Base-by-base conservation (phyloP, 192 early-diverging fungal genomes). In the Umbelopsis sp. region DNA sequence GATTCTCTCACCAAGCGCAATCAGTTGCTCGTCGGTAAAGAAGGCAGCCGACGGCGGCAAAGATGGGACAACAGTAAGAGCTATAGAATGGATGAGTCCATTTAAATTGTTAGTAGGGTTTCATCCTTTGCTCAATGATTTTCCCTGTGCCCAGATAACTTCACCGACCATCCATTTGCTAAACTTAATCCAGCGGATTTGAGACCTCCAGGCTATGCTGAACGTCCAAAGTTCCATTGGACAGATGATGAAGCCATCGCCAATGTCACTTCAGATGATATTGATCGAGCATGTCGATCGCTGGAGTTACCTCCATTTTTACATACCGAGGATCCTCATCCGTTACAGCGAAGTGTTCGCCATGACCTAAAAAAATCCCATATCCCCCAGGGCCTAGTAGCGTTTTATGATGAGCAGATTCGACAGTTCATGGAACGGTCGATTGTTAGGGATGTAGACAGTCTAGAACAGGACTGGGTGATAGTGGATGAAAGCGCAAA, bases 1-100 rank as follows among this genome's bases (percentile, higher is more conserved):
- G 81, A 83, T 44, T 83, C 81, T 27, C 73, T 74, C 21, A 46
- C 46, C 22, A 72, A 74, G n/a, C 72, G 80, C 12, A 50, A 80
- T 37, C 76, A 76, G 41, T 74, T 84, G 21, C 67, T 67, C 20
- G 27, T 76, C 52, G 85, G 85, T 20, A 80, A 73, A 21, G 82
- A 83, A 47, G 83, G 81, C 22, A 82, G 78, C 49, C 68, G 81
- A 66, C 71, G 83, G 18, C 69, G 82, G 8, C 78, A 87, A 46
- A 76, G 86, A 70, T 77, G 80, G 68, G 79, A 82, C 67, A 87
- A 87, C 68, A 84, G 86, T 83, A 83, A 85, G 82, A 71, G 6
- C 6, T 66, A 33, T 5, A 33, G 18, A n/a, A 35, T 45, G 44
- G 44, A 37, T 45, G 20, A 49, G 49, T 27, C 4, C 9, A 13